Conservation (phyloP, 202 grass and related monocot species). For the Dendrocalamus latiflorus region DNA sequence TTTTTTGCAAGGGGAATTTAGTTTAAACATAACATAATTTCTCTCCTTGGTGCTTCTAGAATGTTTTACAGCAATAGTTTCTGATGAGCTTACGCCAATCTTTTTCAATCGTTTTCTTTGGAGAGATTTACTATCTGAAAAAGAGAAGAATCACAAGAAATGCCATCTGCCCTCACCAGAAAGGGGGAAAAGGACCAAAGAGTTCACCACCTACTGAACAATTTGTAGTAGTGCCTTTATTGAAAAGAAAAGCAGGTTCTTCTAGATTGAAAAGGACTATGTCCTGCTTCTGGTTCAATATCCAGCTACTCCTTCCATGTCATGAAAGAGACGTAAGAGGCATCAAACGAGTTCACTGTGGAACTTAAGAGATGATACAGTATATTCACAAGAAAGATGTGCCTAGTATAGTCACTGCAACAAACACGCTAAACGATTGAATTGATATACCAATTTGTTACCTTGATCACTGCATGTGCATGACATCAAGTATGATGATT, state of each 20-base stretch:
- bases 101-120: not conserved
- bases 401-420: no score
- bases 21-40: not conserved
- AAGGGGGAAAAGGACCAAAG: not conserved
- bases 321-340: not conserved
- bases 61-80: not conserved
- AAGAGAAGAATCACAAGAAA: not conserved
- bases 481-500: not conserved
- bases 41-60: not conserved
- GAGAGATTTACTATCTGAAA: not conserved
- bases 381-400: not conserved
- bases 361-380: not conserved
- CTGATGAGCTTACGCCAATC: not conserved
- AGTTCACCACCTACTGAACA: not conserved
- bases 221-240: not conserved
- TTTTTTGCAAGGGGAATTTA: no score
- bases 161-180: not conserved
- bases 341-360: not conserved
- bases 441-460: not conserved
- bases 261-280: not conserved
- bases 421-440: not conserved
- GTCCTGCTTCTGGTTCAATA: not conserved
- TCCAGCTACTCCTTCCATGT: not conserved
- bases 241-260: not conserved
- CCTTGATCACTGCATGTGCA: not conserved